Conservation (phyloP, 2,329 filamentous ascomycete species). For the Fusarium clavum region DNA sequence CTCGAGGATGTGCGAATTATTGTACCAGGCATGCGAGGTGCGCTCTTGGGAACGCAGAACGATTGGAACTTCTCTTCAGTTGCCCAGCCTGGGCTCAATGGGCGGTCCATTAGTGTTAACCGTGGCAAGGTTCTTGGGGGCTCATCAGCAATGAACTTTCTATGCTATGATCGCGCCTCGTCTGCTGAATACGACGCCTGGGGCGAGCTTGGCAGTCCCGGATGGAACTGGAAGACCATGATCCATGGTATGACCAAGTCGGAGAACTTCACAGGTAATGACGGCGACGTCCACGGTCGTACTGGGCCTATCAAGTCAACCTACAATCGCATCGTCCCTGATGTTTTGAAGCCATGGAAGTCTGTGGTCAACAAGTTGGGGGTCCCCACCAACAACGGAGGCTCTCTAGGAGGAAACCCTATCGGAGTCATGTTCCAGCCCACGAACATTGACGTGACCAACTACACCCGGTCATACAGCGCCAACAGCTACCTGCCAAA, state of each 20-base stretch:
- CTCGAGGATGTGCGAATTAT: slow-evolving; percentile 49
- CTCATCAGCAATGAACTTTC: slow-evolving; percentile 48
- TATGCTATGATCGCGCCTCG: slow-evolving; percentile 53
- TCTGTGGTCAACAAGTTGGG: slow-evolving; percentile 50
- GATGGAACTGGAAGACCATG: slow-evolving; percentile 54
- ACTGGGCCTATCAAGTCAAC: slow-evolving; percentile 43
- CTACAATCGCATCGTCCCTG: slow-evolving; percentile 55
- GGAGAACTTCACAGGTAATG: slow-evolving; percentile 34
- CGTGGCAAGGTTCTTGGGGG: slow-evolving; percentile 63
- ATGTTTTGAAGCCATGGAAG: slow-evolving; percentile 56
- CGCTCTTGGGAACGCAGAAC: slow-evolving; percentile 43
- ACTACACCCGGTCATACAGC: slow-evolving; percentile 61
- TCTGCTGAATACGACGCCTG: slow-evolving; percentile 54
- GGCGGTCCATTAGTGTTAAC: slow-evolving; percentile 55
- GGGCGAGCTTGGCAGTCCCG: slow-evolving; percentile 52
- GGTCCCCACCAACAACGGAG: slow-evolving; percentile 48
- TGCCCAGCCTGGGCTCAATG: slow-evolving; percentile 54
- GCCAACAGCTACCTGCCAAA: slow-evolving; percentile 57
- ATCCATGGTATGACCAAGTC: slow-evolving; percentile 48
- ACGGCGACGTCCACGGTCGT: slow-evolving; percentile 31
- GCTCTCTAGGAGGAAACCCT: slow-evolving; percentile 57
- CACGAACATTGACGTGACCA: slow-evolving; percentile 55
- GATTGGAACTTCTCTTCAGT: slow-evolving; percentile 60
- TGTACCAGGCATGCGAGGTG: slow-evolving; percentile 49
- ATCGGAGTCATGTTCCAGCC: slow-evolving; percentile 60